Base-by-base conservation (phyloP, 371 early-diverging fungal genomes). In the Sporodiniella umbellata region DNA sequence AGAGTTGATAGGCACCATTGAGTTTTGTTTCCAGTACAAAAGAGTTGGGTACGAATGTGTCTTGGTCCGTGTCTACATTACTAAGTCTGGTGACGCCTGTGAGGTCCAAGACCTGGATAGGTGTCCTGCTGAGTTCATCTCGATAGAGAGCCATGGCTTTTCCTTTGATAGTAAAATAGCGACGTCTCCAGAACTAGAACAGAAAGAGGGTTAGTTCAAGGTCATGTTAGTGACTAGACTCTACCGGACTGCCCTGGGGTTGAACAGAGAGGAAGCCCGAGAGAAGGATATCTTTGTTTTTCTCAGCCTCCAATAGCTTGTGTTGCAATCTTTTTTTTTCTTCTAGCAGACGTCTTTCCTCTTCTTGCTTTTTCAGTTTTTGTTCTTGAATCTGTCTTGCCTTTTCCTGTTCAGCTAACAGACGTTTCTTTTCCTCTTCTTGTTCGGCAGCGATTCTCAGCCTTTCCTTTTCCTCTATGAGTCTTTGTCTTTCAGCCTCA, bases 71-170 rank as follows among this genome's bases (percentile, higher is more conserved):
- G 42, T 70, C 62, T 5, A 68, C 62, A 10, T 54, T 52, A 28
- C 56, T 66, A 18, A 72, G 45, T 50, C 66, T 48, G 2, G 48
- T 60, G 4, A 68, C 69, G 14, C 42, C 47, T 14, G 42, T 68
- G n/a, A 85, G 60, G 35, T 78, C 74, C 40, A 85, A 56, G 33
- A 78, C 71, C 4, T 64, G 51, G 6, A 77, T 42, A 5, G 82
- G 78, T 8, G 57, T 58, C 18, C 45, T 21, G 18, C 42, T 50
- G 33, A 58, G 45, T 43, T 53, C 54, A 38, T 51, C 54, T 24
- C 55, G 51, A 26, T 62, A 66, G 48, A 66, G 48, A 3, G 58
- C 23, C 50, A 66, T 33, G 12, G 45, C 52, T 38, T 53, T 58
- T 26, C 56, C 58, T 17, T 58, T 54, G 18, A 66, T 58, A 1